Percentiles rank a stretch among this genome's conserved stretches.
Evolutionary conservation across 768 basidiomycete species (phyloP).

Genomic region (Leccinum subgranulosum): DNA sequence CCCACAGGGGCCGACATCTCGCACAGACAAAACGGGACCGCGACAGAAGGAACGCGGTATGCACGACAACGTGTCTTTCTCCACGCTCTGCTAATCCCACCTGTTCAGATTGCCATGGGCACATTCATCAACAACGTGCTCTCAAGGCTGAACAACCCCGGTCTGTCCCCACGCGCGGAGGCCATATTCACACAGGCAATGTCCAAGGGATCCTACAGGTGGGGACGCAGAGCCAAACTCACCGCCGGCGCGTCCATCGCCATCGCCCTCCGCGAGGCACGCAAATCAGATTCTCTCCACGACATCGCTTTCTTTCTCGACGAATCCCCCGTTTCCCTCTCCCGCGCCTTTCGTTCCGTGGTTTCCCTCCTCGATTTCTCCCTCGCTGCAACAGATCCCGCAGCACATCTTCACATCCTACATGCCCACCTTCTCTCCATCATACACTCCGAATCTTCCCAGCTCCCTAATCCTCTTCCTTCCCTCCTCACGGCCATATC

Average conservation of each 20-base stretch:
- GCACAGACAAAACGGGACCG: slow-evolving; percentile 33
- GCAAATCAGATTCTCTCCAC: slow-evolving; percentile 61
- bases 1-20: slow-evolving; percentile 4
- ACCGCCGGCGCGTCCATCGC: slow-evolving; percentile 67
- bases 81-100: slow-evolving; percentile 13
- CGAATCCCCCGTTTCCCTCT: slow-evolving; percentile 47
- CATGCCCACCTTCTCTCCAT: slow-evolving; percentile 48
- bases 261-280: slow-evolving; percentile 69
- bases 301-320: slow-evolving; percentile 69
- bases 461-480: slow-evolving; percentile 32
- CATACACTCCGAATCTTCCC: slow-evolving; percentile 32
- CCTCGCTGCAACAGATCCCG: slow-evolving; percentile 55
- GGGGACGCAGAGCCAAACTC: slow-evolving; percentile 72
- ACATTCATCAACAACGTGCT: slow-evolving; percentile 61
- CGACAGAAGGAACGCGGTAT: slow-evolving; percentile 61
- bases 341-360: slow-evolving; percentile 54
- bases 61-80: slow-evolving; percentile 19
- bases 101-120: slow-evolving; percentile 55
- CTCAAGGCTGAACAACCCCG: slow-evolving; percentile 54
- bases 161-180: slow-evolving; percentile 62
- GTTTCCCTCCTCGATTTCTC: slow-evolving; percentile 50
- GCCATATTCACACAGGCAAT: slow-evolving; percentile 69
- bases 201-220: slow-evolving; percentile 54
- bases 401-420: slow-evolving; percentile 54
- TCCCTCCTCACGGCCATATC: slow-evolving; percentile 39